Base-by-base conservation (phyloP, 805 yeast species). In the Debaryomyces maramus region DNA sequence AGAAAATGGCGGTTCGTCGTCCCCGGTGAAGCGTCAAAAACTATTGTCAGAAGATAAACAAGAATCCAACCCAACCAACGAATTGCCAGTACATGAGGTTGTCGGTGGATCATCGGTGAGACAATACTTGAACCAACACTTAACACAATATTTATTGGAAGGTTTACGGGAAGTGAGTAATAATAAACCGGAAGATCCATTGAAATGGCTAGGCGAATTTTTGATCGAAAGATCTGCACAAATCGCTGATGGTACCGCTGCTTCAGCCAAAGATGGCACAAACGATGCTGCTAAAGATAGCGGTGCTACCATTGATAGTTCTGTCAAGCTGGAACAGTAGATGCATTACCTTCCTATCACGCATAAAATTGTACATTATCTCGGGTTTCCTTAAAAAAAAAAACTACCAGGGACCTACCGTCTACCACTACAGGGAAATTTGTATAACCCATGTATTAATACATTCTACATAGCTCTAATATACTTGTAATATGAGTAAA, bases 31-130 rank as follows among this genome's bases (percentile, higher is more conserved):
- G 31, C 32, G 41, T n/a, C 42, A 33, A 15, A 40, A 34, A 18
- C 18, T 22, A 37, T 41, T 34, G 4, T 43, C 45, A 23, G 38
- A 32, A 36, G 46, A 44, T 4, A 17, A n/a, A 19, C 21, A 29
- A 28, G 28, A 27, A 28, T 13, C 27, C 7, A 18, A 20, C 14
- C 16, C 21, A 13, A 18, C 16, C 18, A 29, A 29, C 16, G 27
- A 33, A 23, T 21, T 21, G 18, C 70, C 77, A 8, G 57, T 72
- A 10, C 71, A 77, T 26, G 78, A 76, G 43, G 66, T 78, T 18
- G 77, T 80, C 11, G 86, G 88, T 6, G 93, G 93, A 1, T 83
- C 89, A 2, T 78, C 85, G 1, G 72, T 83, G 2, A 73, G 95
- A 47, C 75, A 72, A 49, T 86, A 85, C 70, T 67, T 86, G 41